phyloP scores from a whole-genome alignment of 441 rosid genomes.

The Hypseocharis bilobata region DNA sequence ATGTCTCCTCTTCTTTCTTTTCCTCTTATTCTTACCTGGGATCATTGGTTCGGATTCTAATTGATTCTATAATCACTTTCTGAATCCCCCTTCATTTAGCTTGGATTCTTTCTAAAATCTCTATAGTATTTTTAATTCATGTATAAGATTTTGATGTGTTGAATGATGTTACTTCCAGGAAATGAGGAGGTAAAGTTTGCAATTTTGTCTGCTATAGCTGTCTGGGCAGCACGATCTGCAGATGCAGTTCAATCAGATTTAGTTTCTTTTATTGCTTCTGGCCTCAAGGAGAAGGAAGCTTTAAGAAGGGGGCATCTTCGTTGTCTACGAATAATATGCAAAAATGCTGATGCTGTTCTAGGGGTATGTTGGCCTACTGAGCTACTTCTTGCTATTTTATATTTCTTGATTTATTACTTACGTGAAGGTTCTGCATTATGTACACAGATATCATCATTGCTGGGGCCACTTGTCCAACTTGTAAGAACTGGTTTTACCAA shows the following conservation, averaged over 20 bases:
- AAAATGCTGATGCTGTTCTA: conserved; percentile 54
- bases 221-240: conserved; percentile 68
- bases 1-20: conserved; percentile 9
- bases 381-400: conserved; percentile 7
- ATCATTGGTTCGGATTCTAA: background rate
- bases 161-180: conserved; percentile 40
- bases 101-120: background rate
- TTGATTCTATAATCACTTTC: background rate
- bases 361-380: conserved; percentile 37
- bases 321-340: conserved; percentile 52
- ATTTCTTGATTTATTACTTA: conserved; percentile 11
- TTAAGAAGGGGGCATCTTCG: conserved; percentile 92
- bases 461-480: conserved; percentile 80
- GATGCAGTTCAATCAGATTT: conserved; percentile 60
- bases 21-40: background rate
- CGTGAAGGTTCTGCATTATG: conserved; percentile 16
- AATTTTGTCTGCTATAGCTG: conserved; percentile 56
- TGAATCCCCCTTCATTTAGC: conserved; percentile 9
- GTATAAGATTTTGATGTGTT: conserved; percentile 17
- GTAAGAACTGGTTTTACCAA: conserved; percentile 87
- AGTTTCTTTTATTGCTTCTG: conserved; percentile 61
- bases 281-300: conserved; percentile 89
- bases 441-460: conserved; percentile 64
- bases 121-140: background rate
- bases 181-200: conserved; percentile 92